phyloP scores from a whole-genome alignment of 2,329 filamentous ascomycete genomes.

The Sporothrix euskadiensis region DNA sequence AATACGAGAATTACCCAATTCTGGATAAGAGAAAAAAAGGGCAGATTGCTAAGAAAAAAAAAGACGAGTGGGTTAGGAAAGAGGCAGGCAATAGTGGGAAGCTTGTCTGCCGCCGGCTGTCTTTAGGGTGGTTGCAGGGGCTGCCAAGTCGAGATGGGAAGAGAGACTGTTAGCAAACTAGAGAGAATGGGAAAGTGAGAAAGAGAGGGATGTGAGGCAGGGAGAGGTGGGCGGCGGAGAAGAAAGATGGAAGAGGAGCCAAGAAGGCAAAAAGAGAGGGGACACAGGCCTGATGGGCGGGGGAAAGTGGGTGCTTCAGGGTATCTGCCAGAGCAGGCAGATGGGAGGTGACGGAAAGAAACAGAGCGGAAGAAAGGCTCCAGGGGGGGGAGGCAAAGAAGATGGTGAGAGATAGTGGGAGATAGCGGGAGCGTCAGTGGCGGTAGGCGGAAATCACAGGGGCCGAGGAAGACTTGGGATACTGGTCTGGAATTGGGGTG shows the following conservation, averaged over 20 bases:
- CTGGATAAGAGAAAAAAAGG: slow-evolving; percentile 18
- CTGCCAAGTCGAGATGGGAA: slow-evolving; percentile 11
- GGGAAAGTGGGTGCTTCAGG: slow-evolving; percentile 19
- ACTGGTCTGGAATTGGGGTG: not conserved
- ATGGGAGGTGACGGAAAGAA: not conserved
- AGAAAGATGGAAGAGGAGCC: not conserved
- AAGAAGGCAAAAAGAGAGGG: not conserved
- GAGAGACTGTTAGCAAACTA: slow-evolving; percentile 10
- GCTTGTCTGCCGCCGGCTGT: not conserved
- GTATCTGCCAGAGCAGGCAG: not conserved
- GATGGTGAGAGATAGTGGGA: slow-evolving; percentile 1
- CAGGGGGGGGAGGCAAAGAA: not conserved
- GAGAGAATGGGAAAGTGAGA: slow-evolving; percentile 14
- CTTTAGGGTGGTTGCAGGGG: not conserved
- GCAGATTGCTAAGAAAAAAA: slow-evolving; percentile 7
- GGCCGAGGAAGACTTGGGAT: not conserved
- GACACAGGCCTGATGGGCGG: slow-evolving; percentile 3
- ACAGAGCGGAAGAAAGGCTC: not conserved
- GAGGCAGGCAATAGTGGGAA: not conserved
- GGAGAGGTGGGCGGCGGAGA: slow-evolving; percentile 13
- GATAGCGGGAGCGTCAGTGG: slow-evolving; percentile 14
- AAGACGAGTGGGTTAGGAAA: not conserved
- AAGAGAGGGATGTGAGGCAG: slow-evolving; percentile 4
- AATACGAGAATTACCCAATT: not conserved
- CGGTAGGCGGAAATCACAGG: not conserved